Evolutionary conservation across 1,284 basidiomycete genomes (phyloP), one percentile per base, ranked within the genome.

Genomic region (Moesziomyces globuligerus): DNA sequence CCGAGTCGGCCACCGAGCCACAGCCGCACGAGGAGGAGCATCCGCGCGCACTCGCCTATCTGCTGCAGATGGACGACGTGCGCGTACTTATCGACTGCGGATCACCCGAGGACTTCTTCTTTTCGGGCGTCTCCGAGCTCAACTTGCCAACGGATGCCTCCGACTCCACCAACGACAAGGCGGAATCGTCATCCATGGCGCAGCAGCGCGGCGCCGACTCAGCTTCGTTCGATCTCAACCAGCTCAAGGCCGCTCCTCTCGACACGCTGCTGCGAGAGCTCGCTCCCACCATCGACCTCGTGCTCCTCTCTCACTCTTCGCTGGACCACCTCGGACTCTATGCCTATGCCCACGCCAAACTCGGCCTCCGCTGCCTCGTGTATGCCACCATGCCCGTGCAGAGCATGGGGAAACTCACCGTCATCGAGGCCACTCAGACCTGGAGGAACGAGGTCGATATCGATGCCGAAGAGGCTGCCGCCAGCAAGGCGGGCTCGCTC

Each of bases 331-430:
- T 91, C 18, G 95, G 94, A 7, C 85, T 98, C 18, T 96, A 93
- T 81, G 89, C 94, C 7, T 97, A 93, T 82, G 94, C 94, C 1
- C 87, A 92, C 75, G 87, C 94, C 6, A 87, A 89, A 76, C 94
- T 93, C 89, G 91, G 90, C 18, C 86, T 98, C 37, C 90, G 88
- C 48, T 94, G 94, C 39, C 93, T 93, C 9, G 89, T 93, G n/a
- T 99, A 98, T 83, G 91, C 92, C 0, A 96, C 95, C 0, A 87
- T 98, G 44, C 95, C 96, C 21, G 93, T 96, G 0, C 93, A 96
- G 73, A 93, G 94, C 54, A 97, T 95, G 91, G 95, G 92, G 3
- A 87, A 93, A 29, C 91, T 97, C 44, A 92, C 93, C 18, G 73
- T 78, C 23, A 69, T 78, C 18, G 79, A 81, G 45, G 73, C 72